Conservation (phyloP, 768 basidiomycete species). For the Russula foetens region DNA sequence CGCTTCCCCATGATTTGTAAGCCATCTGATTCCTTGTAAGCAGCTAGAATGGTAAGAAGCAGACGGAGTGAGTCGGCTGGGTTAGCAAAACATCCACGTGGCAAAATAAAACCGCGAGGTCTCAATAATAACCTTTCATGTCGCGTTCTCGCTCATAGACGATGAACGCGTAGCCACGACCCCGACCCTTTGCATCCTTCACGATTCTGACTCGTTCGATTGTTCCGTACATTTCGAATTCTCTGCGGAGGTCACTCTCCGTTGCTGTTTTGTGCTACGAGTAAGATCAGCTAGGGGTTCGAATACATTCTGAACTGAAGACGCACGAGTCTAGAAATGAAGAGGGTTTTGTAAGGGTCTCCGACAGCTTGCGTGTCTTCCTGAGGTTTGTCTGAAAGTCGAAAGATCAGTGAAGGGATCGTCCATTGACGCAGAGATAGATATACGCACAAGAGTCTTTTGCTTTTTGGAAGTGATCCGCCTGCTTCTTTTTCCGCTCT, state of each 20-base stretch:
- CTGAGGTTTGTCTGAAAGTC: slow-evolving; percentile 71
- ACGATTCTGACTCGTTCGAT: slow-evolving; percentile 94
- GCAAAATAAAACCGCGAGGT: slow-evolving; percentile 10
- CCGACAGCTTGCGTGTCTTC: slow-evolving; percentile 88
- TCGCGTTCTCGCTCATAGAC: slow-evolving; percentile 97
- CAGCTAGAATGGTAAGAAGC: slow-evolving; percentile 41
- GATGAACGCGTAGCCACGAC: slow-evolving; percentile 91
- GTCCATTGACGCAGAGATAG: not conserved
- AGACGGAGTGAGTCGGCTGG: slow-evolving; percentile 22
- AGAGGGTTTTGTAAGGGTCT: slow-evolving; percentile 97
- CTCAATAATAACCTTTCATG: slow-evolving; percentile 85
- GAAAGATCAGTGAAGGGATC: slow-evolving; percentile 1
- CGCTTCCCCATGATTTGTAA: slow-evolving; percentile 93
- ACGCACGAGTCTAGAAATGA: slow-evolving; percentile 84
- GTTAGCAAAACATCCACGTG: slow-evolving; percentile 18
- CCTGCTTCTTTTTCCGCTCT: slow-evolving; percentile 66
- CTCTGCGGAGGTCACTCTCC: slow-evolving; percentile 85
- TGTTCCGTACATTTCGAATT: slow-evolving; percentile 92
- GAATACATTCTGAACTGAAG: not conserved
- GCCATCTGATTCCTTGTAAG: slow-evolving; percentile 98
- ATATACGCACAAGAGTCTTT: slow-evolving; percentile 75
- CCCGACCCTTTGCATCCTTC: slow-evolving; percentile 79
- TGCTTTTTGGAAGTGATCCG: slow-evolving; percentile 68
- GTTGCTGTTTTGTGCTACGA: slow-evolving; percentile 83
- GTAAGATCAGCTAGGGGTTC: slow-evolving; percentile 10